Base-by-base conservation (phyloP, 2,329 filamentous ascomycete genomes). In the Salinomyces thailandicus region DNA sequence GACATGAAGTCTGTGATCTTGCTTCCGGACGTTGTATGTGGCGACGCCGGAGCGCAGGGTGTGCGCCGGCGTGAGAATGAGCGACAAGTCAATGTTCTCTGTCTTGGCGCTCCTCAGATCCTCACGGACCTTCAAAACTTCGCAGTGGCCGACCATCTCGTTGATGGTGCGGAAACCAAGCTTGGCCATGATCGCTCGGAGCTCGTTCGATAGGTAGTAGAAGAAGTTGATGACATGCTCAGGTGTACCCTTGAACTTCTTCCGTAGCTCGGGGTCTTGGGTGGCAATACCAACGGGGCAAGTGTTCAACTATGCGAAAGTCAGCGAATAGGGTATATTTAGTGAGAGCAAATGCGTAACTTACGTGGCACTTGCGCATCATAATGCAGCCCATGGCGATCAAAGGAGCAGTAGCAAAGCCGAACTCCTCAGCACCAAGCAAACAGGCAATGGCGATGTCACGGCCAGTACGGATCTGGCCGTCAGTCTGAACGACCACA, bases 201-300 rank as follows among this genome's bases (percentile, higher is more conserved):
- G 76, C 67, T 96, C 89, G 57, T 96, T 96, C 50, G 89, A 83
- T 35, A 96, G 73, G 55, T 95, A 96, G 68, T 95, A 96, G 68
- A 94, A 94, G 71, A 95, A 95, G 72, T 95, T 96, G 63, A 96
- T 95, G 39, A 94, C 87, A 52, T 95, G 85, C 66, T 96, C 89
- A 8, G 89, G 87, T 1, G 85, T 87, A 44, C 89, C 89, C 49
- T 79, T 71, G 63, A 96, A 95, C 66, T 95, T 96, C 72, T 87
- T 83, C 42, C 89, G 77, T 2, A 96, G 73, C 58, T 89, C 82
- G n/a, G 86, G 86, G 52, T 95, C 87, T 58, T 96, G 89, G 1
- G 87, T 94, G 3, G 89, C 89, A 42, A 96, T 94, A 61, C 89
- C 89, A 8, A 95, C 87, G 7, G 87, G 86, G 66, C 87, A 81